phyloP scores from a whole-genome alignment of 208 protist genomes.

The Acanthamoeba lenticulata region DNA sequence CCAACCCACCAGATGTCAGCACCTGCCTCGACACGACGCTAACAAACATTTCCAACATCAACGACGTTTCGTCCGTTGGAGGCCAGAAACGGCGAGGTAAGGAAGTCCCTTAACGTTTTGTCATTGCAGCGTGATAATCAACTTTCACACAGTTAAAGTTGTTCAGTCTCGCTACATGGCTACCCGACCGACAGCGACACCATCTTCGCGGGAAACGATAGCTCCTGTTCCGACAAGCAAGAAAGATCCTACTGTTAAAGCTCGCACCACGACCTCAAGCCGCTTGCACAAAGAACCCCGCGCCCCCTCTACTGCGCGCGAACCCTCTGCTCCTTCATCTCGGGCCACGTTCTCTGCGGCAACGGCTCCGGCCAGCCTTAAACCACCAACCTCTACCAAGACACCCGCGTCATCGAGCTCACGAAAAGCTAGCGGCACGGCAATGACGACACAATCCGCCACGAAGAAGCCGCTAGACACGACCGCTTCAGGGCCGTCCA shows the following conservation, averaged over 20 bases:
- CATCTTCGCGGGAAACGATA: background rate
- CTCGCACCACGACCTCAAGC: too few species aligned
- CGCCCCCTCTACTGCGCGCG: too few species aligned
- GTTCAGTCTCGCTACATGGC: background rate
- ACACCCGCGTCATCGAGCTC: background rate
- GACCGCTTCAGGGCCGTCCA: background rate
- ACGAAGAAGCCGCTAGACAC: constrained; percentile 11
- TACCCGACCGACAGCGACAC: background rate
- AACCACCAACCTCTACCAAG: background rate
- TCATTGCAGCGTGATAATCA: background rate
- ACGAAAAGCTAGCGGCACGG: background rate
- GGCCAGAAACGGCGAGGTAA: background rate
- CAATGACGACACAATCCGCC: background rate
- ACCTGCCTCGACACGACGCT: background rate
- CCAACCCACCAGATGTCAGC: background rate
- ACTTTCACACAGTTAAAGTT: background rate
- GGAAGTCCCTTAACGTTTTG: background rate
- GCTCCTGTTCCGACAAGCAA: too few species aligned
- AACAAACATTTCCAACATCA: background rate
- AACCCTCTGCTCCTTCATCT: too few species aligned
- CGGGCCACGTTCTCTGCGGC: too few species aligned
- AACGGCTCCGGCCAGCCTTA: too few species aligned
- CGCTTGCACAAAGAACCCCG: too few species aligned
- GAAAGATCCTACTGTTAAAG: too few species aligned
- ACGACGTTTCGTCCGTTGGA: background rate